A percentile compares a stretch with the other conserved stretches of the same genome.
Conservation (phyloP, 2,329 filamentous ascomycete species). For the Xylariaceae sp. region DNA sequence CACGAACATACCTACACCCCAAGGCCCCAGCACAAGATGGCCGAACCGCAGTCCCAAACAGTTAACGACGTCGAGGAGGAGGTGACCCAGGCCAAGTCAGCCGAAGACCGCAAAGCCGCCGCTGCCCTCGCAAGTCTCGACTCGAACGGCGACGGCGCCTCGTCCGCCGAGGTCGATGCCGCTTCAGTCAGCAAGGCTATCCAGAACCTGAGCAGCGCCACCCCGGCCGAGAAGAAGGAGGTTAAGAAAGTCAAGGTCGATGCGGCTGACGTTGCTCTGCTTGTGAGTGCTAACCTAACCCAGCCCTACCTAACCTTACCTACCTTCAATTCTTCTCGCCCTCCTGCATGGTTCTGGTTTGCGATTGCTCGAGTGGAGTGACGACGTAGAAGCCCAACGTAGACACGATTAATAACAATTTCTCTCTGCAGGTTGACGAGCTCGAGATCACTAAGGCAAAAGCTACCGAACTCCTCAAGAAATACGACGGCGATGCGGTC, state of each 20-base stretch:
- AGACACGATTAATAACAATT: neutral
- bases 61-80: slow-evolving; percentile 58
- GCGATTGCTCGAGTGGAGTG: neutral
- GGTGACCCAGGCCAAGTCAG: slow-evolving; percentile 51
- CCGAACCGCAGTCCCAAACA: slow-evolving; percentile 52
- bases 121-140: slow-evolving; percentile 66
- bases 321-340: neutral
- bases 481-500: slow-evolving; percentile 63
- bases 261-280: slow-evolving; percentile 60
- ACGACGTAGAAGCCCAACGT: neutral
- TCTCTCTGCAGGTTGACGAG: slow-evolving; percentile 65
- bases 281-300: slow-evolving; percentile 43
- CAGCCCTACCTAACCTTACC: neutral
- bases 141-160: slow-evolving; percentile 39
- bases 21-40: too few relatives aligned
- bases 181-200: slow-evolving; percentile 69
- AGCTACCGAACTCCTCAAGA: slow-evolving; percentile 68
- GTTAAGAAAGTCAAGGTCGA: slow-evolving; percentile 68
- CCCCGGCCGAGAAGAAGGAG: slow-evolving; percentile 39
- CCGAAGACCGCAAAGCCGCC: slow-evolving; percentile 72
- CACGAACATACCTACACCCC: too few relatives aligned
- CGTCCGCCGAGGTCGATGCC: slow-evolving; percentile 53
- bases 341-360: neutral
- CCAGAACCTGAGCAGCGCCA: slow-evolving; percentile 47
- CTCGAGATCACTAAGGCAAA: slow-evolving; percentile 66